A percentile compares a stretch with the other conserved stretches of the same genome.
These are phyloP conservation scores for Sporothrix brasiliensis DNA, from an alignment of 2,329 filamentous ascomycete species.

Conservation along the genomic window DNA sequence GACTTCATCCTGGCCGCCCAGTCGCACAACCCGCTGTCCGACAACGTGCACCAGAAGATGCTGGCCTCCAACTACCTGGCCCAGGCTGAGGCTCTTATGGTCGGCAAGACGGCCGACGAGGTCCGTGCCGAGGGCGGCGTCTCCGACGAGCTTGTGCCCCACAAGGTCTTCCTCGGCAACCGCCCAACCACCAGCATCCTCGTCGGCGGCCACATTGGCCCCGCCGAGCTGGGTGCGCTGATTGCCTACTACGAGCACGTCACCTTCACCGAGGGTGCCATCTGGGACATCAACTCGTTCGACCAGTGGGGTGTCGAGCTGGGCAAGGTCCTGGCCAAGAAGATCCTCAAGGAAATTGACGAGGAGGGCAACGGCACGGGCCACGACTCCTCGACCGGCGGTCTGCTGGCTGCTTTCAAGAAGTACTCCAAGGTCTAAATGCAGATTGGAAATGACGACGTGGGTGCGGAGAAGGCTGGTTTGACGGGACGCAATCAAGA, in stretches of 20 bases:
- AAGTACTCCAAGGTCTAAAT: conserved; percentile 54
- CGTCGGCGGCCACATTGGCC: conserved; percentile 86
- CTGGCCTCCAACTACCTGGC: conserved; percentile 90
- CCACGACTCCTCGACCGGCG: conserved; percentile 87
- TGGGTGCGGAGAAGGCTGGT: too few species aligned
- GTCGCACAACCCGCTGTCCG: conserved; percentile 92
- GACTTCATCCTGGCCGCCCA: conserved; percentile 97
- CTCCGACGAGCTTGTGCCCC: conserved; percentile 77
- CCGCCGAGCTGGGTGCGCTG: conserved; percentile 86
- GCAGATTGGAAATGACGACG: too few species aligned
- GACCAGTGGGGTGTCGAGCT: conserved; percentile 99
- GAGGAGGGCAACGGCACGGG: conserved; percentile 68
- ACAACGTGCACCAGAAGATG: conserved; percentile 96
- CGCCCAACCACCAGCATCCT: conserved; percentile 94
- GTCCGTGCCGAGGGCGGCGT: conserved; percentile 72
- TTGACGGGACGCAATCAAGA: too few species aligned
- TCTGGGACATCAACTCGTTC: conserved; percentile 99
- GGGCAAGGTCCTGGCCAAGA: conserved; percentile 94
- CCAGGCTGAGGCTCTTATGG: conserved; percentile 86
- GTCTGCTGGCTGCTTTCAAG: conserved; percentile 92
- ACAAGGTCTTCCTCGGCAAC: conserved; percentile 99
- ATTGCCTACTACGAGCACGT: conserved; percentile 99
- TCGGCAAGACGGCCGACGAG: conserved; percentile 81
- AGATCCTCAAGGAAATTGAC: conserved; percentile 84
- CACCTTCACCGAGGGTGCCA: conserved; percentile 93